These are phyloP conservation scores for Lichtheimia ramosa DNA, from an alignment of 371 early-diverging fungal species.

Conservation along the genomic window DNA sequence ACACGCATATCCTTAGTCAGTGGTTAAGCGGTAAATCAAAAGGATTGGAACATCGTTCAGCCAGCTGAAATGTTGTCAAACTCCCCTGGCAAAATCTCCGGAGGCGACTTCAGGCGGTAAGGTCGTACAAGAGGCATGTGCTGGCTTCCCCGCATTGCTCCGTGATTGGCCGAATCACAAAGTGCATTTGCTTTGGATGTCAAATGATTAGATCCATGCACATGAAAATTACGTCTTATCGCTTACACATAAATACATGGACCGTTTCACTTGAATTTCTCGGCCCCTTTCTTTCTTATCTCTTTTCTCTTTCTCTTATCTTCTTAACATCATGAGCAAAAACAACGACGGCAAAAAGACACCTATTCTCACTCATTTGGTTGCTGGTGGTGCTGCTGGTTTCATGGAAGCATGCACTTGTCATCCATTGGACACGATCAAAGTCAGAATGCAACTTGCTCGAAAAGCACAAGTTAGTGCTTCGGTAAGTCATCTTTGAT, in stretches of 20 bases:
- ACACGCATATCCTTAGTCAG: too few relatives aligned
- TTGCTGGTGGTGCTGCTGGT: conserved; percentile 94
- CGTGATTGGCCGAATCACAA: neutral
- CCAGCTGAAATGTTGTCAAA: conserved; percentile 2
- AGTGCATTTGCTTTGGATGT: neutral
- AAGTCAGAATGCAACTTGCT: conserved; percentile 90
- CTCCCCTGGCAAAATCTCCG: conserved; percentile 1
- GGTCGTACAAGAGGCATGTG: neutral
- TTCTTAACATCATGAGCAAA: conserved; percentile 34
- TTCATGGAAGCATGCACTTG: conserved; percentile 91
- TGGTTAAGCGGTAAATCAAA: too few relatives aligned
- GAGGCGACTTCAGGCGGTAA: neutral
- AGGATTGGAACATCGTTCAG: neutral
- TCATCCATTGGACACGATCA: conserved; percentile 98
- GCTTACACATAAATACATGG: neutral
- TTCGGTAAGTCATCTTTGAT: conserved; percentile 32
- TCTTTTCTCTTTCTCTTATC: conserved; percentile 8
- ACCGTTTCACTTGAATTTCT: neutral
- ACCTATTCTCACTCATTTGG: conserved; percentile 66
- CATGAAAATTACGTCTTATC: conserved; percentile 3
- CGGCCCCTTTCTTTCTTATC: conserved; percentile 2
- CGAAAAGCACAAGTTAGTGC: conserved; percentile 47
- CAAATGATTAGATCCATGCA: conserved; percentile 3
- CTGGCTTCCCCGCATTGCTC: conserved; percentile 2
- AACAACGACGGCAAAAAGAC: conserved; percentile 38